These are phyloP conservation scores for Simplicillium sp. DNA, from an alignment of 2,329 filamentous ascomycete species.

Conservation along the genomic window DNA sequence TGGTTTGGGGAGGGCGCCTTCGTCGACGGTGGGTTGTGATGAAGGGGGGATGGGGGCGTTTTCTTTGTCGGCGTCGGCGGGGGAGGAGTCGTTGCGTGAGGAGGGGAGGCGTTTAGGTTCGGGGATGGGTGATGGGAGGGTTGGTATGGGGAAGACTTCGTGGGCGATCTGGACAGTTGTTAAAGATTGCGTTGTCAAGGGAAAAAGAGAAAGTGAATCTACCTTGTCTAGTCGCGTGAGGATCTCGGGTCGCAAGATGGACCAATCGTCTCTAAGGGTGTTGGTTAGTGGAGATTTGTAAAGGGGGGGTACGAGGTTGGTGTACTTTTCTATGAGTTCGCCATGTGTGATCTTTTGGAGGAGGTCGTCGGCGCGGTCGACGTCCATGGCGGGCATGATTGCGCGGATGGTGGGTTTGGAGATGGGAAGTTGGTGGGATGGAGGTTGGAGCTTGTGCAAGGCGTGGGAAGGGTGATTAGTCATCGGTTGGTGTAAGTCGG, in stretches of 20 bases:
- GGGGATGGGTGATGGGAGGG: constrained; percentile 36
- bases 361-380: constrained; percentile 41
- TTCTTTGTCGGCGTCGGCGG: constrained; percentile 55
- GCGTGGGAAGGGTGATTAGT: no score
- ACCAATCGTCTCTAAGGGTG: constrained; percentile 55
- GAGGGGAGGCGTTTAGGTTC: constrained; percentile 30
- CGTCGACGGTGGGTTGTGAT: constrained; percentile 20
- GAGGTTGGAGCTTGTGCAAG: no score
- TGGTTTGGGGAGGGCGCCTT: constrained; percentile 50
- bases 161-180: constrained; percentile 53
- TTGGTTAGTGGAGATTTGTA: constrained; percentile 8
- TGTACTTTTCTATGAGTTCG: constrained; percentile 47
- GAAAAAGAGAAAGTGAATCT: constrained; percentile 2
- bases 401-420: constrained; percentile 6
- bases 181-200: background rate
- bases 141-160: constrained; percentile 66
- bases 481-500: no score
- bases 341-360: constrained; percentile 40
- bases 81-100: constrained; percentile 32
- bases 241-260: constrained; percentile 53
- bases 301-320: no score
- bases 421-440: no score
- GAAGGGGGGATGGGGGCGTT: constrained; percentile 41
- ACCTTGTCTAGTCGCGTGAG: constrained; percentile 59
- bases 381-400: constrained; percentile 35